Conservation (phyloP, 129 eudicot species). For the Rutidosis leptorrhynchoides region DNA sequence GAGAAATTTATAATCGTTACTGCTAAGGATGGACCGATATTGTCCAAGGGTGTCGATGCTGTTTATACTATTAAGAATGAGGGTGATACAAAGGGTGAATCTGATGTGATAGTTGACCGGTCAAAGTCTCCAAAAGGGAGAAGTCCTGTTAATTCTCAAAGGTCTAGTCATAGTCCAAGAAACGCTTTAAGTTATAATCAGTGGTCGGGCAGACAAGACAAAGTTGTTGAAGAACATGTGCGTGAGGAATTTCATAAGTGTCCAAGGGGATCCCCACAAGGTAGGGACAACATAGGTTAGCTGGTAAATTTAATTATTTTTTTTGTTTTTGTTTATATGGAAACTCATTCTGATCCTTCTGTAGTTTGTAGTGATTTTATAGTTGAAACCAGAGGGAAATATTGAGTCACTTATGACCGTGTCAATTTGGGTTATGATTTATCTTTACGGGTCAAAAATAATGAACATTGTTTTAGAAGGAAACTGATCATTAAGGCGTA, state of each 20-base stretch:
- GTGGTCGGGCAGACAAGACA: slow-evolving; percentile 73
- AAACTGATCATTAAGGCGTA: too few species aligned
- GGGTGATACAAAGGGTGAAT: slow-evolving; percentile 47
- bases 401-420: not conserved
- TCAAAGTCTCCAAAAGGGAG: slow-evolving; percentile 70
- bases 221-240: slow-evolving; percentile 58
- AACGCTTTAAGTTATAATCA: slow-evolving; percentile 44
- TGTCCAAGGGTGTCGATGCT: slow-evolving; percentile 90
- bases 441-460: not conserved
- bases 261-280: slow-evolving; percentile 62
- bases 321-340: too few species aligned
- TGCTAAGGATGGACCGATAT: slow-evolving; percentile 77
- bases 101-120: slow-evolving; percentile 30
- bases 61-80: slow-evolving; percentile 77
- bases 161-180: slow-evolving; percentile 47
- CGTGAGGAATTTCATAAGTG: slow-evolving; percentile 66
- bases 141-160: slow-evolving; percentile 67
- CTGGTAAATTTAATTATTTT: too few species aligned
- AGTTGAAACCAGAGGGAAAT: not conserved
- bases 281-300: slow-evolving; percentile 54
- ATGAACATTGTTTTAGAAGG: not conserved
- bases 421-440: not conserved
- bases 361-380: not conserved
- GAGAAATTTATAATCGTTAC: slow-evolving; percentile 90
- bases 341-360: not conserved